Evolutionary conservation across 2,329 filamentous ascomycete species (phyloP).

Genomic region (Seiridium unicorne): DNA sequence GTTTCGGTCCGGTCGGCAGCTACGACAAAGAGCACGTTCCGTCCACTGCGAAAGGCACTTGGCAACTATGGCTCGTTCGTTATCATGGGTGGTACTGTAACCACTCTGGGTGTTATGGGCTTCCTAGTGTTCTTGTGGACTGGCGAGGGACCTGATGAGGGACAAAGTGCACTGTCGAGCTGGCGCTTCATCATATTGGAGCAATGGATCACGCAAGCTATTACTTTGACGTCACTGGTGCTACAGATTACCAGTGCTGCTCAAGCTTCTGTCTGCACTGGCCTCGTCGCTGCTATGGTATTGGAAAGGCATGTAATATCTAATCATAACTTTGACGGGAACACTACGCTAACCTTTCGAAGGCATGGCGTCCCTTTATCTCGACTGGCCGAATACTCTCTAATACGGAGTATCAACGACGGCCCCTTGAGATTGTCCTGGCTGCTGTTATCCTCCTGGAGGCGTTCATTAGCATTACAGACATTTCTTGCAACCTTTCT

Average conservation of each 20-base stretch:
- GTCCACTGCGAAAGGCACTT: too few species aligned
- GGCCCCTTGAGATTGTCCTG: not conserved
- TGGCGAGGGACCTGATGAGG: not conserved
- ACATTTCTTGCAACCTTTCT: not conserved
- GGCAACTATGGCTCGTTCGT: not conserved
- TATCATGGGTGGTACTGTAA: not conserved
- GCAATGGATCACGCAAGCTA: not conserved
- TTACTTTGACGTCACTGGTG: not conserved
- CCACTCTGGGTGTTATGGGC: not conserved
- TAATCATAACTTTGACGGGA: too few species aligned
- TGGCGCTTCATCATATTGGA: not conserved
- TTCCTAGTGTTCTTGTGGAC: conserved; percentile 1
- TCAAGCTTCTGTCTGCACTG: not conserved
- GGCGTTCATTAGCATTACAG: not conserved
- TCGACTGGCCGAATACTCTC: not conserved
- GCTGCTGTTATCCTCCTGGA: not conserved
- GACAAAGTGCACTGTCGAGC: not conserved
- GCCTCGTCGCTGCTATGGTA: not conserved
- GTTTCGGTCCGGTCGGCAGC: too few species aligned
- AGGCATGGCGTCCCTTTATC: not conserved
- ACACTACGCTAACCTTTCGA: not conserved
- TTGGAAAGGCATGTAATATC: not conserved
- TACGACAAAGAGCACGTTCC: too few species aligned
- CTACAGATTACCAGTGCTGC: not conserved
- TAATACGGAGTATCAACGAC: not conserved